These are phyloP conservation scores for Neurospora sp. DNA, from an alignment of 495 filamentous ascomycete species.

Conservation along the genomic window DNA sequence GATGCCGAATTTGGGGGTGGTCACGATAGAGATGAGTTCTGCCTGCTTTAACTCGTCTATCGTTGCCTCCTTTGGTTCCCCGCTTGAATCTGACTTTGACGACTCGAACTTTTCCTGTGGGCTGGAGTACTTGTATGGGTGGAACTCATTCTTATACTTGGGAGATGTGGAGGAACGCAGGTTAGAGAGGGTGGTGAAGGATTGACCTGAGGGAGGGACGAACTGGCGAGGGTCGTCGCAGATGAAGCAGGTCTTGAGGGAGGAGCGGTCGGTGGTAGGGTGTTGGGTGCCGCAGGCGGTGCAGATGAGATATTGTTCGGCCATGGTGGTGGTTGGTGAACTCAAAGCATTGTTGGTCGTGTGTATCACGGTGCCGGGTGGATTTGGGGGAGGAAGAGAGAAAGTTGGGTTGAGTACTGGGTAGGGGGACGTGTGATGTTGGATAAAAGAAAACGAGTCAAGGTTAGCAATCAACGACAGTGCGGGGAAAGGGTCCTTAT, in stretches of 20 bases:
- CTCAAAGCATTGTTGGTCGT: neutral
- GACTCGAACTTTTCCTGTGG: conserved; percentile 11
- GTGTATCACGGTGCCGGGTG: neutral
- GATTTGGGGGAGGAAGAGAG: neutral
- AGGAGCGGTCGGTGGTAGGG: conserved; percentile 32
- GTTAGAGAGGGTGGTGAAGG: conserved; percentile 45
- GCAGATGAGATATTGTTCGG: conserved; percentile 36
- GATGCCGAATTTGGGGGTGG: conserved; percentile 57
- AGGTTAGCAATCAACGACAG: neutral
- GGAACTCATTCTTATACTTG: conserved; percentile 33
- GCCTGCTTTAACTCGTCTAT: neutral
- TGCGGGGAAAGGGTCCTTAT: neutral
- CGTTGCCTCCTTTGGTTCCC: no score
- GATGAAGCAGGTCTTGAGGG: conserved; percentile 52
- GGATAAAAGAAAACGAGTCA: neutral
- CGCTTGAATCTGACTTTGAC: neutral
- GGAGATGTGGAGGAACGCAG: conserved; percentile 12
- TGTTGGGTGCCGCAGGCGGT: conserved; percentile 63
- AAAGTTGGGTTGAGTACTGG: neutral
- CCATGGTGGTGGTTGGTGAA: neutral
- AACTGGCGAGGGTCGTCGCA: conserved; percentile 72
- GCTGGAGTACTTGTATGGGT: conserved; percentile 12
- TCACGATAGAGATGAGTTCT: conserved; percentile 41
- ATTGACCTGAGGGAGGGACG: conserved; percentile 48
- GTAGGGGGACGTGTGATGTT: neutral